These are phyloP conservation scores for Metschnikowia continentalis DNA, from an alignment of 805 yeast species.

Conservation along the genomic window DNA sequence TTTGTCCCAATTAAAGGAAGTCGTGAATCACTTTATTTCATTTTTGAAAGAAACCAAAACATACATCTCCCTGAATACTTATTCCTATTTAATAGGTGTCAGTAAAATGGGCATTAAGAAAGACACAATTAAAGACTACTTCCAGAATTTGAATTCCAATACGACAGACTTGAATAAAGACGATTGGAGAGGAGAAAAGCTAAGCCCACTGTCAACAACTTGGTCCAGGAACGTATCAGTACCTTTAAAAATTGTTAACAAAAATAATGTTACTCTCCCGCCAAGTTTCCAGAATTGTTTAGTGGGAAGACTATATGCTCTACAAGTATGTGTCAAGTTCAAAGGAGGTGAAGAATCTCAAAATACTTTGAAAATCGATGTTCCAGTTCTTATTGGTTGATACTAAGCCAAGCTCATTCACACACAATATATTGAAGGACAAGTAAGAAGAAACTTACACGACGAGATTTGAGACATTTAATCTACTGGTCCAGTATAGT, in stretches of 20 bases:
- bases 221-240: conserved; percentile 34
- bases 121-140: conserved; percentile 37
- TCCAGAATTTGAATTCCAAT: conserved; percentile 21
- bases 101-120: conserved; percentile 37
- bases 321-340: conserved; percentile 45
- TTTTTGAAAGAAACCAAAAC: conserved; percentile 34
- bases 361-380: conserved; percentile 13
- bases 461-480: not conserved
- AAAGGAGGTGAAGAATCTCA: conserved; percentile 30
- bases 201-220: conserved; percentile 22
- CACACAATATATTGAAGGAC: not conserved
- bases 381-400: conserved; percentile 17
- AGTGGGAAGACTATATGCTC: conserved; percentile 53
- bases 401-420: not conserved
- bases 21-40: conserved; percentile 28
- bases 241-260: conserved; percentile 40
- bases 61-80: conserved; percentile 29
- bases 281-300: conserved; percentile 65
- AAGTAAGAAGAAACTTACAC: not conserved
- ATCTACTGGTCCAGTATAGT: not conserved
- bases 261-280: conserved; percentile 46
- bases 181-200: conserved; percentile 28
- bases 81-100: conserved; percentile 35
- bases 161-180: conserved; percentile 15
- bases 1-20: conserved; percentile 34